These are phyloP conservation scores for Phytophthora multivora DNA, from an alignment of 352 stramenopile genomes.

Conservation along the genomic window DNA sequence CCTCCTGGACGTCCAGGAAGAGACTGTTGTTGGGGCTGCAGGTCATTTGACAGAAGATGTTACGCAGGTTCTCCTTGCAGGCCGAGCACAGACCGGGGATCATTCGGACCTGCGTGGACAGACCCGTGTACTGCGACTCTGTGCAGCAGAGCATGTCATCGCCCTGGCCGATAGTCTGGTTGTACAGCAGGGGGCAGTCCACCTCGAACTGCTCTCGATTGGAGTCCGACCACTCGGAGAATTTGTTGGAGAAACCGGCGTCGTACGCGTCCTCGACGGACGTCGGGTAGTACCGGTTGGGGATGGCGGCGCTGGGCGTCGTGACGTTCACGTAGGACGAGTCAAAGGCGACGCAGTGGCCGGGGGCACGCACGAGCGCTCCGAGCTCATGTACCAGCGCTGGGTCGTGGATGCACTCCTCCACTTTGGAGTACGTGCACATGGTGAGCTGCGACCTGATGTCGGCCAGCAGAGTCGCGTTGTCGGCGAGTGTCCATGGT, in stretches of 20 bases:
- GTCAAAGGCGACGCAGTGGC: conserved; percentile 58
- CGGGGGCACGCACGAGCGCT: conserved; percentile 39
- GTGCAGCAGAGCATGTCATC: conserved; percentile 69
- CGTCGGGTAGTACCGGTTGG: conserved; percentile 63
- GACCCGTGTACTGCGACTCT: conserved; percentile 55
- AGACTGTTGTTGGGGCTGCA: conserved; percentile 72
- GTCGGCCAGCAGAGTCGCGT: conserved; percentile 33
- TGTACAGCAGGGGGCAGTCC: conserved; percentile 66
- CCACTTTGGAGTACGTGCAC: conserved; percentile 69
- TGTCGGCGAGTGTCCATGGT: conserved; percentile 49
- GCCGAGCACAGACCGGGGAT: conserved; percentile 59
- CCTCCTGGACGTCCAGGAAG: conserved; percentile 59
- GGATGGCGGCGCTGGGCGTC: conserved; percentile 33
- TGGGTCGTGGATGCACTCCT: conserved; percentile 56
- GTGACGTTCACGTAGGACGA: conserved; percentile 51
- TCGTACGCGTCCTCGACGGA: conserved; percentile 52
- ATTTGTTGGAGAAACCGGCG: conserved; percentile 59
- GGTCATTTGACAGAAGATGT: conserved; percentile 69
- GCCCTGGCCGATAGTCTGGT: conserved; percentile 48
- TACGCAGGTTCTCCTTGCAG: conserved; percentile 70
- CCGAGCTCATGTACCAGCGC: conserved; percentile 42
- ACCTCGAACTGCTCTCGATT: conserved; percentile 68
- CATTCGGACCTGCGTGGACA: conserved; percentile 64
- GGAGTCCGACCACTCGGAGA: conserved; percentile 57
- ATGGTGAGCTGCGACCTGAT: conserved; percentile 46